Evolutionary conservation across 805 yeast species (phyloP).

Genomic region (Ogataea populi-albae): DNA sequence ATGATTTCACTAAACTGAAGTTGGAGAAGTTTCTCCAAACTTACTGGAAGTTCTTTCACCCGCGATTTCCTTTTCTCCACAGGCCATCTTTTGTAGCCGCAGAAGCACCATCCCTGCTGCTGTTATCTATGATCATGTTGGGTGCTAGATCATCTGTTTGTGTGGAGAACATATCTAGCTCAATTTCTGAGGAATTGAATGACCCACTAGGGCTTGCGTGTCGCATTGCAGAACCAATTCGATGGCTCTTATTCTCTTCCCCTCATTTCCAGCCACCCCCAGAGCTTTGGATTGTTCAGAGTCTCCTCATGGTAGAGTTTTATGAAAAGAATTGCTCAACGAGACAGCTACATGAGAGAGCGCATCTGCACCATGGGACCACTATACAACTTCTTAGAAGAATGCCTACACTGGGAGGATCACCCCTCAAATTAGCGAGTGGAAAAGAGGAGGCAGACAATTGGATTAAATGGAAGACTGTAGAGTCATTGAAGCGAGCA

Average conservation of each 20-base stretch:
- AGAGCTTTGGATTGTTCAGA: constrained; percentile 70
- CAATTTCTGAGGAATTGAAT: constrained; percentile 18
- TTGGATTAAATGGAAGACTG: constrained; percentile 72
- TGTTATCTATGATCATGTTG: constrained; percentile 53
- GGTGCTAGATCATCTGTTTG: constrained; percentile 43
- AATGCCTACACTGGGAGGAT: constrained; percentile 73
- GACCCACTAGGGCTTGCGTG: constrained; percentile 41
- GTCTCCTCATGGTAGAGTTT: constrained; percentile 69
- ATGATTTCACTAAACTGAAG: constrained; percentile 30
- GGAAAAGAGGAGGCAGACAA: constrained; percentile 23
- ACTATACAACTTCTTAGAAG: constrained; percentile 75
- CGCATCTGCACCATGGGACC: constrained; percentile 84
- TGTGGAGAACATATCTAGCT: constrained; percentile 27
- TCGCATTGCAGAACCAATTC: constrained; percentile 52
- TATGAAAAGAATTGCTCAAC: constrained; percentile 73
- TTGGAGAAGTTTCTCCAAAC: constrained; percentile 30
- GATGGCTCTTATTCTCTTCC: constrained; percentile 69
- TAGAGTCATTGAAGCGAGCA: constrained; percentile 72
- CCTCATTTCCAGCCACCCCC: constrained; percentile 78
- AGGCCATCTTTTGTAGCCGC: constrained; percentile 54
- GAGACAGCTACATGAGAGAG: constrained; percentile 73
- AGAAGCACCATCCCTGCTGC: constrained; percentile 45
- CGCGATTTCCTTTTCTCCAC: constrained; percentile 58
- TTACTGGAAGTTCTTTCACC: constrained; percentile 61
- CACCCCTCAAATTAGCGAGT: constrained; percentile 41